Percentiles rank a stretch among this genome's conserved stretches.
phyloP scores from a whole-genome alignment of 2,329 filamentous ascomycete species.

The Lachnum nothofagi region DNA sequence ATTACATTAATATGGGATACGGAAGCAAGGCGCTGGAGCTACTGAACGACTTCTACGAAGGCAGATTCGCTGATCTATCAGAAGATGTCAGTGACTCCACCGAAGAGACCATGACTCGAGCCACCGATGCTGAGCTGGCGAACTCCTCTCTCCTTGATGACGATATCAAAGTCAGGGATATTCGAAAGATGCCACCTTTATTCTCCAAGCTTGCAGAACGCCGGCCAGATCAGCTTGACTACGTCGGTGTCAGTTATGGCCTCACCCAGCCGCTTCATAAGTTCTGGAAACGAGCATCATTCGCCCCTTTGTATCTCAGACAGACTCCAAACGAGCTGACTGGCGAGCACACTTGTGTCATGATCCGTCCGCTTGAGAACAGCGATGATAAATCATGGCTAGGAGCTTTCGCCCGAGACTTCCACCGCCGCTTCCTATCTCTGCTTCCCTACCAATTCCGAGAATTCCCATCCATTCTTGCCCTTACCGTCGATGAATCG shows the following conservation, averaged over 20 bases:
- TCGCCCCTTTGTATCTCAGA: conserved; percentile 85
- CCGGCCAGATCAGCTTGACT: conserved; percentile 75
- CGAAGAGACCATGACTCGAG: conserved; percentile 63
- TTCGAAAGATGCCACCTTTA: conserved; percentile 84
- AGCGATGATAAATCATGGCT: conserved; percentile 76
- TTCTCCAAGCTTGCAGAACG: conserved; percentile 85
- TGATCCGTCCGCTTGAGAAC: conserved; percentile 74
- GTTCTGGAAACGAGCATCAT: conserved; percentile 89
- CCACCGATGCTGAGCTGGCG: conserved; percentile 77
- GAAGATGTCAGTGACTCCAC: conserved; percentile 57
- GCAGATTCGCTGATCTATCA: conserved; percentile 78
- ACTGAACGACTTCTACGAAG: conserved; percentile 87
- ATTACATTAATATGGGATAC: conserved; percentile 90
- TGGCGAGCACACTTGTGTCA: conserved; percentile 95
- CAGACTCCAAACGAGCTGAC: conserved; percentile 96
- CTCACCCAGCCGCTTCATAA: conserved; percentile 82
- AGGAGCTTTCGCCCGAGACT: conserved; percentile 84
- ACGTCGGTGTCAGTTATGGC: conserved; percentile 92
- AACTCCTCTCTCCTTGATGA: conserved; percentile 74
- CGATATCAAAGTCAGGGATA: conserved; percentile 84
- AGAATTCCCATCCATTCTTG: conserved; percentile 69
- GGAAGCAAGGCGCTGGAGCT: conserved; percentile 83
- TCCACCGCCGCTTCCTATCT: conserved; percentile 87
- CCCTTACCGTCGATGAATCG: conserved; percentile 82
- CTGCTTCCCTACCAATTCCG: conserved; percentile 92